A percentile compares a stretch with the other conserved stretches of the same genome.
Evolutionary conservation across 805 yeast species (phyloP).

Genomic region (Metschnikowia rubicola): DNA sequence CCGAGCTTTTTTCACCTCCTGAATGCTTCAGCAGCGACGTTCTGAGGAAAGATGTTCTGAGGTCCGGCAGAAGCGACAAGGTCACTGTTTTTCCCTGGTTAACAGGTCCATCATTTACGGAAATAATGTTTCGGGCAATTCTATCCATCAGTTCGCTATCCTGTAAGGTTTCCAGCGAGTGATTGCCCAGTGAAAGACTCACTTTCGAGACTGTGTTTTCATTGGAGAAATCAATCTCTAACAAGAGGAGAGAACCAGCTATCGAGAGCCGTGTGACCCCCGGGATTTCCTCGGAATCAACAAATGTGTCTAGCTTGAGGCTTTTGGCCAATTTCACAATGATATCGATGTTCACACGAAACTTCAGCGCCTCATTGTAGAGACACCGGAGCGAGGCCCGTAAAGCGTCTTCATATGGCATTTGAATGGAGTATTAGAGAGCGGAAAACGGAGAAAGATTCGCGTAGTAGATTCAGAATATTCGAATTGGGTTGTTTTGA

Average conservation of each 20-base stretch:
- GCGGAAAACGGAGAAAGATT: not conserved
- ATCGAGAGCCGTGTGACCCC: conserved; percentile 30
- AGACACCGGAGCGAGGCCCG: conserved; percentile 18
- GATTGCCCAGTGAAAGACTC: conserved; percentile 36
- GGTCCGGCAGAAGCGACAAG: conserved; percentile 1
- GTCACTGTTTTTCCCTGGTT: not conserved
- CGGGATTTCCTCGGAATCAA: conserved; percentile 28
- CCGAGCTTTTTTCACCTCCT: not conserved
- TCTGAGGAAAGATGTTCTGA: conserved; percentile 1
- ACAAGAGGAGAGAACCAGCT: conserved; percentile 38
- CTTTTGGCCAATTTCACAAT: conserved; percentile 40
- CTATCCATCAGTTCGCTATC: not conserved
- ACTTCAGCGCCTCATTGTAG: conserved; percentile 31
- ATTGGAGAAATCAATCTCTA: conserved; percentile 37
- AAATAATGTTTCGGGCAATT: not conserved
- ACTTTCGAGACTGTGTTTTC: conserved; percentile 26
- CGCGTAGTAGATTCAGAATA: not conserved
- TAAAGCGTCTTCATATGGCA: conserved; percentile 11
- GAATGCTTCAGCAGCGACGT: not conserved
- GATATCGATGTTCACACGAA: conserved; percentile 33
- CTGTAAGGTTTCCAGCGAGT: conserved; percentile 5
- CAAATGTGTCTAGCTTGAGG: conserved; percentile 39
- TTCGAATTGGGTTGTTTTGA: too few relatives aligned
- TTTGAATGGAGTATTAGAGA: not conserved
- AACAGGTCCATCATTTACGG: not conserved